A percentile compares a stretch with the other conserved stretches of the same genome.
These are phyloP conservation scores for Phialocephala subalpina DNA, from an alignment of 2,329 filamentous ascomycete genomes.

Conservation along the genomic window DNA sequence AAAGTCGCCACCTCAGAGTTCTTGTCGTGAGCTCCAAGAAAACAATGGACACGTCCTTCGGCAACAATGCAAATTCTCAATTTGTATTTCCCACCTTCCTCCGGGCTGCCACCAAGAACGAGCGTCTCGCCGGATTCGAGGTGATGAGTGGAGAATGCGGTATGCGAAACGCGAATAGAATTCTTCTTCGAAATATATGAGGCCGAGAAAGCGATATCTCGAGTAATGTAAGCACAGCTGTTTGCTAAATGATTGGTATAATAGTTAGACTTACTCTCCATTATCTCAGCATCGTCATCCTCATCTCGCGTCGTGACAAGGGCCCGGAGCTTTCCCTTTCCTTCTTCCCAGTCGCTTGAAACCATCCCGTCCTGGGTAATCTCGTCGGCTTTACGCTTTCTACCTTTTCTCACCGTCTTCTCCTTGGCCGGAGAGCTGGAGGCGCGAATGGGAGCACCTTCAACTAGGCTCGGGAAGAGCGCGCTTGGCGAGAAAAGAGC, in stretches of 20 bases:
- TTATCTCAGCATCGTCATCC: slow-evolving; percentile 26
- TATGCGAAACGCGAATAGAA: neutral
- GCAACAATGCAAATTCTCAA: neutral
- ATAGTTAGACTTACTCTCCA: slow-evolving; percentile 33
- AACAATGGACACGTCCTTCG: neutral
- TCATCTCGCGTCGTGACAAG: slow-evolving; percentile 2
- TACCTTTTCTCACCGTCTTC: neutral
- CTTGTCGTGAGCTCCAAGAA: neutral
- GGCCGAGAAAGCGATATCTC: slow-evolving; percentile 38
- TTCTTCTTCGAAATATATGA: slow-evolving; percentile 16
- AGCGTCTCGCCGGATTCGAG: neutral
- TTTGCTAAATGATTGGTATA: neutral
- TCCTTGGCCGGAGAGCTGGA: neutral
- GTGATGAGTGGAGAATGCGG: neutral
- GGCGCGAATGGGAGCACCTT: neutral
- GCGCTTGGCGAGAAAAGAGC: neutral
- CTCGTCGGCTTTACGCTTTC: neutral
- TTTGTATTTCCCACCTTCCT: neutral
- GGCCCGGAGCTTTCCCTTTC: slow-evolving; percentile 29
- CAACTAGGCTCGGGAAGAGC: neutral
- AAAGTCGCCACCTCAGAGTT: neutral
- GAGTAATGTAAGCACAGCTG: neutral
- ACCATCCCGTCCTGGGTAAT: neutral
- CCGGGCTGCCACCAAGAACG: neutral
- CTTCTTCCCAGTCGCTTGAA: slow-evolving; percentile 33